Percentiles rank a stretch among this genome's conserved stretches.
phyloP scores from a whole-genome alignment of 1,284 basidiomycete genomes.

The Fomitopsis betulina region DNA sequence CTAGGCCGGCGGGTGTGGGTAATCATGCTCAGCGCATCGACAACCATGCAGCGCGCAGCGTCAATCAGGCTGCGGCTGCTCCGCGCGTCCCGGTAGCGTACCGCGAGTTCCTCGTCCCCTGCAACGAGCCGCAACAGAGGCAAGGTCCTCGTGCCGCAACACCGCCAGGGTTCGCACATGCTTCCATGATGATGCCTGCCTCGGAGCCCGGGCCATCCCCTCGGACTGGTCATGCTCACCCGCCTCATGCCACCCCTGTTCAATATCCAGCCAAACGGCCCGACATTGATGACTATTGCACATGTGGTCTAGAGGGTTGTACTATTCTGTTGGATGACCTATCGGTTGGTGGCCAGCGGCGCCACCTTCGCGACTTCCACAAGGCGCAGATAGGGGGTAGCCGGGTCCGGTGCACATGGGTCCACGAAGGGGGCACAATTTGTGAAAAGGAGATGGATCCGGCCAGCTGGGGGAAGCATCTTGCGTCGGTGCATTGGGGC shows the following conservation, averaged over 20 bases:
- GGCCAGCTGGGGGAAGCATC: not conserved
- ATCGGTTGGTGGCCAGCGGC: not conserved
- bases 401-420: not conserved
- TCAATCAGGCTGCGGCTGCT: not conserved
- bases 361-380: slow-evolving; percentile 1
- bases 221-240: not conserved
- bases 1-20: not conserved
- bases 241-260: not conserved
- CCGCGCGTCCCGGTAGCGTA: no score
- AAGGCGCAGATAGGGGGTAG: not conserved
- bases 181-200: not conserved
- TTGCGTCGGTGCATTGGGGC: not conserved
- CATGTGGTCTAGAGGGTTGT: not conserved
- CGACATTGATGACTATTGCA: not conserved
- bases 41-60: not conserved
- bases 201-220: not conserved
- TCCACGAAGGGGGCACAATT: not conserved
- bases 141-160: no score
- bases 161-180: no score
- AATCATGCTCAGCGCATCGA: not conserved
- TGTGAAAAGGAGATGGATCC: not conserved
- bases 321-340: not conserved
- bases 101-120: no score
- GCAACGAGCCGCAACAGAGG: no score
- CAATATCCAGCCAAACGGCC: not conserved